Evolutionary conservation across 139 green algal species (phyloP).

Genomic region (Chlamydomonas sp.): DNA sequence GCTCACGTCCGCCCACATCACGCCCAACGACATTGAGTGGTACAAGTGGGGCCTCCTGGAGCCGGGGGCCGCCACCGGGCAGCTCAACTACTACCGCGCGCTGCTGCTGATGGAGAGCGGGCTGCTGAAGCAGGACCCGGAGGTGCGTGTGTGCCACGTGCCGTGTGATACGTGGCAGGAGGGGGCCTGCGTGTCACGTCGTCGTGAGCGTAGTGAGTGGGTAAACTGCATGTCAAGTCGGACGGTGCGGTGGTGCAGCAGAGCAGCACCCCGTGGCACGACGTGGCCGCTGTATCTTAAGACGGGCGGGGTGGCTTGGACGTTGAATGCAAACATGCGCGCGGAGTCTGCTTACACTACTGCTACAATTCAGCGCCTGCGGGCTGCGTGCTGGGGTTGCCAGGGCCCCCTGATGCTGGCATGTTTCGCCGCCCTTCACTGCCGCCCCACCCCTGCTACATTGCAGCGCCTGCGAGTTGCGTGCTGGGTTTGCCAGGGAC

Average conservation of each 20-base stretch:
- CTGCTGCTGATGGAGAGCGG: not conserved
- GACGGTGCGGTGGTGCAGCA: no score
- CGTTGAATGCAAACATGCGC: no score
- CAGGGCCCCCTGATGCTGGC: no score
- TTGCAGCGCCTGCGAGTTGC: no score
- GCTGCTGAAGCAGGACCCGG: not conserved
- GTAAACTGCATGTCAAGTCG: not conserved
- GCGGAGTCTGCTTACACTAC: no score
- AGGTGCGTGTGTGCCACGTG: conserved; percentile 16
- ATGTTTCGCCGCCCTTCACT: no score
- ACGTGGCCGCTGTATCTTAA: no score
- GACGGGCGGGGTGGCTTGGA: no score
- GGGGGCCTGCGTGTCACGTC: not conserved
- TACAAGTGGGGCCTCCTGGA: conserved; percentile 37
- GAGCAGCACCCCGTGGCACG: no score
- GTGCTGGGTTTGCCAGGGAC: not conserved
- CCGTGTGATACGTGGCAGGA: not conserved
- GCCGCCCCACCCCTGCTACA: no score
- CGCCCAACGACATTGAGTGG: conserved; percentile 16
- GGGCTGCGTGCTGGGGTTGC: no score
- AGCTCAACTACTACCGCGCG: conserved; percentile 62
- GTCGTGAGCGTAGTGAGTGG: not conserved
- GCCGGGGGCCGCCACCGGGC: conserved; percentile 45
- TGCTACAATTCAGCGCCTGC: no score
- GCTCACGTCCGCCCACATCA: not conserved